Conservation (phyloP, 2,329 filamentous ascomycete genomes). For the Didymosphaeria variabile region DNA sequence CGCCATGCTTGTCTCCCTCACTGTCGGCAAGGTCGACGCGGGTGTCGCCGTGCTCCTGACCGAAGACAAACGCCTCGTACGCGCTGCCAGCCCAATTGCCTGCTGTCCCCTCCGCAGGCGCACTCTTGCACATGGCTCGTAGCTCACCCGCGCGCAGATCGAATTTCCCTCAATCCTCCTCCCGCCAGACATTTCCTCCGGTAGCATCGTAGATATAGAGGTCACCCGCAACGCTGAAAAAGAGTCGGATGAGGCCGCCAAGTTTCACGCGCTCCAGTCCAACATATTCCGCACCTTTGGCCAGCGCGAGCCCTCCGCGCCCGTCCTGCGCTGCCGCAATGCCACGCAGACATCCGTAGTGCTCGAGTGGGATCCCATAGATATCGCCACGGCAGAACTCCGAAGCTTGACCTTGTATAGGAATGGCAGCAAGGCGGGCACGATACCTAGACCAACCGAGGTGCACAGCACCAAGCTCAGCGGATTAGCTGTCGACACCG, state of each 20-base stretch:
- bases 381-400: conserved; percentile 90
- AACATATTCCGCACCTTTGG: conserved; percentile 90
- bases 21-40: conserved; percentile 98
- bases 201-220: conserved; percentile 97
- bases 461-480: conserved; percentile 97
- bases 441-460: conserved; percentile 85
- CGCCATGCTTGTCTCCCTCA: conserved; percentile 93
- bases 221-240: conserved; percentile 86
- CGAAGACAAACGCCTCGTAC: conserved; percentile 93
- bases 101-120: conserved; percentile 25
- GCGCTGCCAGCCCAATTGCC: conserved; percentile 42
- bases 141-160: conserved; percentile 69
- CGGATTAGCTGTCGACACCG: conserved; percentile 93
- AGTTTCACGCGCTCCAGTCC: conserved; percentile 86
- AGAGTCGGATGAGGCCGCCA: conserved; percentile 76
- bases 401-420: conserved; percentile 90
- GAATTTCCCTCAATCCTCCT: conserved; percentile 98
- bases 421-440: conserved; percentile 96
- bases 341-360: conserved; percentile 98
- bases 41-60: conserved; percentile 97
- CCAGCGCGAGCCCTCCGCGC: conserved; percentile 76
- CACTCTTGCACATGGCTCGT: conserved; percentile 30
- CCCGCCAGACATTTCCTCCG: conserved; percentile 91
- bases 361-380: conserved; percentile 96
- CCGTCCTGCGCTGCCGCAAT: conserved; percentile 89